These are phyloP conservation scores for Magnusiomyces paraingens DNA, from an alignment of 1,139 yeast species.

Conservation along the genomic window DNA sequence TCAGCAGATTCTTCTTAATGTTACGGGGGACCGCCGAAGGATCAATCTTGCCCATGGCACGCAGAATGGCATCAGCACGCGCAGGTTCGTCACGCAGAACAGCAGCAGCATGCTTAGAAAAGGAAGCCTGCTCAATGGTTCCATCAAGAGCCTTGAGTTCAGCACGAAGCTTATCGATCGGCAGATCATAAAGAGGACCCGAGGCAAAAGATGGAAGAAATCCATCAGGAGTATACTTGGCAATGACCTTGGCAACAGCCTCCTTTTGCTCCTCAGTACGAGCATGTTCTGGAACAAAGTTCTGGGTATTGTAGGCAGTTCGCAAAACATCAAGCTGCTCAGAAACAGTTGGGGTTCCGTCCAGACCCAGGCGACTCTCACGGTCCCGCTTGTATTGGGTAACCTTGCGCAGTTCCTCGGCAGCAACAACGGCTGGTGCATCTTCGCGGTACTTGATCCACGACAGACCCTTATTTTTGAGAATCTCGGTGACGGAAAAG, in stretches of 20 bases:
- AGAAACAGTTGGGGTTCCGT: constrained; percentile 23
- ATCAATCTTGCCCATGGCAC: constrained; percentile 28
- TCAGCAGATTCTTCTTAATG: constrained; percentile 33
- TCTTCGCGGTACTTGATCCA: constrained; percentile 72
- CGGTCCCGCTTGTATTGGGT: constrained; percentile 37
- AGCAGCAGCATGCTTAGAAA: constrained; percentile 24
- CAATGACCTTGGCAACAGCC: constrained; percentile 30
- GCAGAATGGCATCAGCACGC: constrained; percentile 28
- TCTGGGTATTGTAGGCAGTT: constrained; percentile 13
- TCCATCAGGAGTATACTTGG: constrained; percentile 40
- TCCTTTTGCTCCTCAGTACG: constrained; percentile 9
- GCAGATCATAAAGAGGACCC: constrained; percentile 25
- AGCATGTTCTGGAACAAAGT: constrained; percentile 8
- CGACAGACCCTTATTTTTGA: constrained; percentile 84
- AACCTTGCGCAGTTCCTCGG: constrained; percentile 53
- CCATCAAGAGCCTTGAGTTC: constrained; percentile 25
- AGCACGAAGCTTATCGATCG: constrained; percentile 23
- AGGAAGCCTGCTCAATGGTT: constrained; percentile 24
- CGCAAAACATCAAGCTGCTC: constrained; percentile 25
- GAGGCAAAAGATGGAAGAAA: constrained; percentile 9
- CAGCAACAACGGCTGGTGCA: constrained; percentile 58
- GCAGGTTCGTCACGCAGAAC: constrained; percentile 30
- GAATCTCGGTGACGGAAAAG: constrained; percentile 92
- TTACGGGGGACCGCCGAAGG: constrained; percentile 22
- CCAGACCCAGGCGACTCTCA: constrained; percentile 25